Evolutionary conservation across 495 filamentous ascomycete species (phyloP).

Genomic region (Symbiotaphrina buchneri): DNA sequence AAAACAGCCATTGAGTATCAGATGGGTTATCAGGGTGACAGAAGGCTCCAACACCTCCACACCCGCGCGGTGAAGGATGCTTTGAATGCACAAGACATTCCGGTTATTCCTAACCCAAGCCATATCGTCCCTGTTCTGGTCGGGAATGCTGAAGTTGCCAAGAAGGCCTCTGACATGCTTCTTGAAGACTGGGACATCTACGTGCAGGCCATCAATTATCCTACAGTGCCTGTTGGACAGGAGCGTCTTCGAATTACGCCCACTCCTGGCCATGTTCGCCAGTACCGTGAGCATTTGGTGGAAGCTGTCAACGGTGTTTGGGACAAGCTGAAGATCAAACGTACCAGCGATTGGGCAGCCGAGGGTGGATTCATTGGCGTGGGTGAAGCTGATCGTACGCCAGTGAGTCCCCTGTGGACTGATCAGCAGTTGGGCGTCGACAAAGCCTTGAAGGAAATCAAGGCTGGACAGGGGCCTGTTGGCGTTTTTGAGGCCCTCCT

Average conservation of each 20-base stretch:
- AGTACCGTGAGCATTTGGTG: conserved; percentile 70
- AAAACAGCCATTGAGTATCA: conserved; percentile 86
- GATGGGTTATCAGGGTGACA: conserved; percentile 53
- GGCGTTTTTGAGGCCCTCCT: not conserved
- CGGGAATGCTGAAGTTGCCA: conserved; percentile 84
- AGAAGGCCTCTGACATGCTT: conserved; percentile 69
- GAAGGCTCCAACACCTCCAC: conserved; percentile 82
- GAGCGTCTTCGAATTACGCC: conserved; percentile 90
- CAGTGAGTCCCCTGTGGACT: not conserved
- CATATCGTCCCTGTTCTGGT: conserved; percentile 92
- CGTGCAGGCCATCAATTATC: conserved; percentile 97
- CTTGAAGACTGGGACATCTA: conserved; percentile 80
- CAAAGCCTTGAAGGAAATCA: not conserved
- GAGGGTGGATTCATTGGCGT: conserved; percentile 37
- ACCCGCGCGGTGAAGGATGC: conserved; percentile 76
- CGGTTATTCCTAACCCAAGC: conserved; percentile 94
- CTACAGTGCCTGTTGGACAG: conserved; percentile 87
- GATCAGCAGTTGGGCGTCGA: not conserved
- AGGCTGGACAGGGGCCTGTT: not conserved
- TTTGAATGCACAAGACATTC: conserved; percentile 56
- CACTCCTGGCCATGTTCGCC: conserved; percentile 71
- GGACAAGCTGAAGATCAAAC: conserved; percentile 70
- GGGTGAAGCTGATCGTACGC: too few relatives aligned
- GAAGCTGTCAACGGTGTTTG: conserved; percentile 70
- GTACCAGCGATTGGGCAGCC: conserved; percentile 73